These are phyloP conservation scores for Chrysanthemum makinoi DNA, from an alignment of 129 eudicot species.

Conservation along the genomic window DNA sequence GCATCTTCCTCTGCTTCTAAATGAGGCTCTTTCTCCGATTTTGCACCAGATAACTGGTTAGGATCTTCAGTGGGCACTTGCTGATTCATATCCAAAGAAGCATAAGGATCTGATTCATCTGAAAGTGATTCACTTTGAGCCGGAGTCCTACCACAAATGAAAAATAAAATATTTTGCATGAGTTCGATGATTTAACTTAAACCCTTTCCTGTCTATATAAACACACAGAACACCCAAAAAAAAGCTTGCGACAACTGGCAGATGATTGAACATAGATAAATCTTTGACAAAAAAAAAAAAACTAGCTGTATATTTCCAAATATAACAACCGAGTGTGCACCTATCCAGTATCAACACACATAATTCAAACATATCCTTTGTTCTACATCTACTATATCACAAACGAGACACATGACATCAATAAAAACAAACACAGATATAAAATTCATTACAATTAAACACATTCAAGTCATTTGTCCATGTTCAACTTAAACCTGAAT, in stretches of 20 bases:
- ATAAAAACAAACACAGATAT: not conserved
- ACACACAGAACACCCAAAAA: slow-evolving; percentile 9
- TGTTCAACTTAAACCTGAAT: slow-evolving; percentile 10
- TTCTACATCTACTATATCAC: not conserved
- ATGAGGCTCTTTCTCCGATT: slow-evolving; percentile 40
- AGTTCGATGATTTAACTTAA: not conserved
- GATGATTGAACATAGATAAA: slow-evolving; percentile 16
- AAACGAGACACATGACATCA: slow-evolving; percentile 10
- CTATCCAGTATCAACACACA: not conserved
- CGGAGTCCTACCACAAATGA: slow-evolving; percentile 70
- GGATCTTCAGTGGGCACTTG: slow-evolving; percentile 45
- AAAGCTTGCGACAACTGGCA: not conserved
- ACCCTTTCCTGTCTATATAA: not conserved
- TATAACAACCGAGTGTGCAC: slow-evolving; percentile 9
- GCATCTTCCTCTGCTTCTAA: slow-evolving; percentile 39
- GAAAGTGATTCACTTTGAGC: slow-evolving; percentile 80
- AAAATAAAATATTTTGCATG: slow-evolving; percentile 7
- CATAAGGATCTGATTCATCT: slow-evolving; percentile 74
- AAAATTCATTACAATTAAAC: not conserved
- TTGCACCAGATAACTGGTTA: slow-evolving; percentile 33
- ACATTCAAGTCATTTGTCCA: not conserved
- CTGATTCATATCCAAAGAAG: slow-evolving; percentile 54
- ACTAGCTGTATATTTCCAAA: not conserved
- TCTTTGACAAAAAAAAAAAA: not conserved
- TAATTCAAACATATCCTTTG: not conserved